Evolutionary conservation across 495 filamentous ascomycete species (phyloP).

Genomic region (Aspergillus conjunctus): DNA sequence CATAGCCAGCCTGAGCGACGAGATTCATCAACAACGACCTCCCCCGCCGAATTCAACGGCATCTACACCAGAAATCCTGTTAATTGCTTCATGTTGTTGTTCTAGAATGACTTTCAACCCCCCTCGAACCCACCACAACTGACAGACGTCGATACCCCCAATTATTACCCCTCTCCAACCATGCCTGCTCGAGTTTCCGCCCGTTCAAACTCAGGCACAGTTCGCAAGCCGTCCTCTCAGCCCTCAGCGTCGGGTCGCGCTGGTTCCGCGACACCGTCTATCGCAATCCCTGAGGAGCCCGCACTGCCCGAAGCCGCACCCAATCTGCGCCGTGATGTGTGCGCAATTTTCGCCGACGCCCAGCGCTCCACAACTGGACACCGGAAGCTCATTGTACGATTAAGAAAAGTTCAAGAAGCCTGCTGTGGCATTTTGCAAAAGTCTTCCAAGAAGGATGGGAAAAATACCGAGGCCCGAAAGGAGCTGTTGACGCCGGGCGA

Average conservation of each 20-base stretch:
- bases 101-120: slow-evolving; percentile 32
- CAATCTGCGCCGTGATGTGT: slow-evolving; percentile 73
- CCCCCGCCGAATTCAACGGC: background rate
- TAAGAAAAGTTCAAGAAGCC: slow-evolving; percentile 84
- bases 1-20: too few species aligned
- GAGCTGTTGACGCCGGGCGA: slow-evolving; percentile 45
- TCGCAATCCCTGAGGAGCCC: slow-evolving; percentile 73
- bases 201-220: slow-evolving; percentile 56
- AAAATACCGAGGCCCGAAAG: slow-evolving; percentile 36
- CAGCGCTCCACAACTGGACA: slow-evolving; percentile 87
- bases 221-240: slow-evolving; percentile 60
- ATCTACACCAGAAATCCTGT: background rate
- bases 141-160: slow-evolving; percentile 8
- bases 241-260: slow-evolving; percentile 61
- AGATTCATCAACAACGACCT: background rate
- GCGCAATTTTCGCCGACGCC: slow-evolving; percentile 79
- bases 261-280: slow-evolving; percentile 61
- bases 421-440: slow-evolving; percentile 76
- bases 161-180: slow-evolving; percentile 28
- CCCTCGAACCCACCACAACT: slow-evolving; percentile 16
- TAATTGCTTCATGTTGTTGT: slow-evolving; percentile 5
- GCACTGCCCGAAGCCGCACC: slow-evolving; percentile 56
- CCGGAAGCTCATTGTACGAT: slow-evolving; percentile 80
- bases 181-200: slow-evolving; percentile 67
- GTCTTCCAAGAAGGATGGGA: slow-evolving; percentile 47